A percentile compares a stretch with the other conserved stretches of the same genome.
Conservation (phyloP, 768 basidiomycete genomes). For the Boletus pseudopeckii region DNA sequence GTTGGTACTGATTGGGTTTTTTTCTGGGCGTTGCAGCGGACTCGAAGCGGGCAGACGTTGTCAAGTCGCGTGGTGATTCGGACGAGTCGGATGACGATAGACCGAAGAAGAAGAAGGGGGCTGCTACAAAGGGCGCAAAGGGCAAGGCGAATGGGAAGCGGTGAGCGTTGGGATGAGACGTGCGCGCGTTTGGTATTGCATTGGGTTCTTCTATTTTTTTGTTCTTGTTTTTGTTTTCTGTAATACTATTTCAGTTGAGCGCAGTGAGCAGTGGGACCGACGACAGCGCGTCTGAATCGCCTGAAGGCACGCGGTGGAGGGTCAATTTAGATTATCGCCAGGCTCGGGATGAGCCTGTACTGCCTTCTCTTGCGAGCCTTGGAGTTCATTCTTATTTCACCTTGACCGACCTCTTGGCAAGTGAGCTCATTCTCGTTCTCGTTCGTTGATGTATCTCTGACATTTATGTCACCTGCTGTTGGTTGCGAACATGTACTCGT, state of each 20-base stretch:
- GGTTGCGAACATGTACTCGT: not conserved
- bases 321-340: too few species aligned
- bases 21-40: conserved; percentile 38
- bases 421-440: not conserved
- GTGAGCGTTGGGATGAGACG: conserved; percentile 23
- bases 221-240: not conserved
- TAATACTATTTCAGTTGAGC: not conserved
- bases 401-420: too few species aligned
- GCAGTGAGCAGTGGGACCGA: too few species aligned
- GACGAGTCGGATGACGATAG: conserved; percentile 52
- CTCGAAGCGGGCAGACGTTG: conserved; percentile 43
- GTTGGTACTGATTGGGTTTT: not conserved
- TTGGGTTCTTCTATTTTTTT: not conserved
- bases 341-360: too few species aligned
- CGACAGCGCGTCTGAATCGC: too few species aligned
- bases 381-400: too few species aligned
- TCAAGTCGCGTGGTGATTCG: conserved; percentile 40
- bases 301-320: too few species aligned
- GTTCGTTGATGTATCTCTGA: not conserved
- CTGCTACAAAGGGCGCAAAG: conserved; percentile 25
- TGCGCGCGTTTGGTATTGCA: not conserved
- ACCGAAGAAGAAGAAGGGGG: conserved; percentile 43
- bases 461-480: not conserved
- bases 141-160: conserved; percentile 43
- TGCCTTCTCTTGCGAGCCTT: too few species aligned